phyloP scores from a whole-genome alignment of 129 eudicot genomes.

The Arctium minus region DNA sequence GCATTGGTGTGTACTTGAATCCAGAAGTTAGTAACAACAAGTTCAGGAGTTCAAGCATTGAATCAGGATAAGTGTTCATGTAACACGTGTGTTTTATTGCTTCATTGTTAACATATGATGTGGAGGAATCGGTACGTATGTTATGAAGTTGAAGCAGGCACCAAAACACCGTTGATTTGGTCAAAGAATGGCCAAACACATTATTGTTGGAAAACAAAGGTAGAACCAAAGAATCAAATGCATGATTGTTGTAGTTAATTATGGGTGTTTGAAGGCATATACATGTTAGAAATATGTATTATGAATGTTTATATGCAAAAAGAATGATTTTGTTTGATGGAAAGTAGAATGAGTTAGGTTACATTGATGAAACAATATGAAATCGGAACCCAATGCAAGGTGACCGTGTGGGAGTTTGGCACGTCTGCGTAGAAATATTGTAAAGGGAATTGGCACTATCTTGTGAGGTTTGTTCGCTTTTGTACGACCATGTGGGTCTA shows the following conservation, averaged over 20 bases:
- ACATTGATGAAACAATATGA: not conserved
- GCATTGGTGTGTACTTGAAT: not conserved
- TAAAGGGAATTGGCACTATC: not conserved
- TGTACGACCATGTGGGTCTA: not conserved
- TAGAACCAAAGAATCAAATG: not conserved
- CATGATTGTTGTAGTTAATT: not conserved
- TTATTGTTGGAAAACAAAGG: not conserved
- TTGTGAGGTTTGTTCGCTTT: not conserved
- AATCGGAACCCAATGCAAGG: not conserved
- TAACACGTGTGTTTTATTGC: not conserved
- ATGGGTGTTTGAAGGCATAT: no score
- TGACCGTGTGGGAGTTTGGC: not conserved
- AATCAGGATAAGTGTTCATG: not conserved
- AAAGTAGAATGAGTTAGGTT: not conserved
- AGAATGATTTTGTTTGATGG: not conserved
- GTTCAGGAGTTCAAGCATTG: not conserved
- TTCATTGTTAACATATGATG: not conserved
- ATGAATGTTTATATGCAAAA: not conserved
- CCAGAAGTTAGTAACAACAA: not conserved
- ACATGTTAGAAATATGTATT: not conserved
- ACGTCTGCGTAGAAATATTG: no score
- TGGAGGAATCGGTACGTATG: not conserved
- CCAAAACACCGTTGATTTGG: not conserved
- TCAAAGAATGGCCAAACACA: not conserved
- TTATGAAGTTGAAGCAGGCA: not conserved